Evolutionary conservation across 2,329 filamentous ascomycete genomes (phyloP).

Genomic region (Rosellinia necatrix): DNA sequence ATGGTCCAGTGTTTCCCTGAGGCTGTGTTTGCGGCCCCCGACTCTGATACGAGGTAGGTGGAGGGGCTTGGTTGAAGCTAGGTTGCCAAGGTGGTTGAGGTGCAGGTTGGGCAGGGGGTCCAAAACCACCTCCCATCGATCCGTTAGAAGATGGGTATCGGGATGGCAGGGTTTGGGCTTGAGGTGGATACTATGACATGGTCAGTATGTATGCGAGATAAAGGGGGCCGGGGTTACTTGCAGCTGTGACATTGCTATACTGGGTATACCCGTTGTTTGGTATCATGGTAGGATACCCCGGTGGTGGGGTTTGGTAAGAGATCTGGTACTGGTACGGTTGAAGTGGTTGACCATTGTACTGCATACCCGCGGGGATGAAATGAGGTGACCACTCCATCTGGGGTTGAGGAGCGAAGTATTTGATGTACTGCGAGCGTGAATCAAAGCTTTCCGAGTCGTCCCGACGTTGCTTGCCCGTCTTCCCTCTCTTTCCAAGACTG

Average conservation of each 20-base stretch:
- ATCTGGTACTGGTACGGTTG: constrained; percentile 53
- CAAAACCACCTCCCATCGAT: constrained; percentile 42
- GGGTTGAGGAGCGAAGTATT: constrained; percentile 62
- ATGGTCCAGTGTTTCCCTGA: constrained; percentile 30
- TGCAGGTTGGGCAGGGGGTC: constrained; percentile 41
- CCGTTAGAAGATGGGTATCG: constrained; percentile 45
- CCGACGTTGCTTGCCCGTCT: constrained; percentile 65
- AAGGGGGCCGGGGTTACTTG: constrained; percentile 42
- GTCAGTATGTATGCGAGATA: constrained; percentile 4
- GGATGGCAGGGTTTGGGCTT: constrained; percentile 38
- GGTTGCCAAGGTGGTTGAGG: constrained; percentile 45
- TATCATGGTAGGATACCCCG: constrained; percentile 51
- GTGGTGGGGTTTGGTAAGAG: constrained; percentile 51
- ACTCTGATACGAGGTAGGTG: constrained; percentile 33
- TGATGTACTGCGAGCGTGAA: constrained; percentile 70
- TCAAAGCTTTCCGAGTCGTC: constrained; percentile 70
- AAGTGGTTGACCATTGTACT: constrained; percentile 51
- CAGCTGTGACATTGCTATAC: constrained; percentile 52
- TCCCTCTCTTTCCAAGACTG: constrained; percentile 70
- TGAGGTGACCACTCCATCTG: constrained; percentile 61
- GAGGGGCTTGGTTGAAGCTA: constrained; percentile 33
- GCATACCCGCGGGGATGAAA: constrained; percentile 52
- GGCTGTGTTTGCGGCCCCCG: constrained; percentile 36
- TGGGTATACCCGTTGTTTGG: constrained; percentile 49
- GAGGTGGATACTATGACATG: constrained; percentile 43